Percentiles rank a stretch among this genome's conserved stretches.
phyloP scores from a whole-genome alignment of 768 basidiomycete genomes.

The Auriculariales sp. region DNA sequence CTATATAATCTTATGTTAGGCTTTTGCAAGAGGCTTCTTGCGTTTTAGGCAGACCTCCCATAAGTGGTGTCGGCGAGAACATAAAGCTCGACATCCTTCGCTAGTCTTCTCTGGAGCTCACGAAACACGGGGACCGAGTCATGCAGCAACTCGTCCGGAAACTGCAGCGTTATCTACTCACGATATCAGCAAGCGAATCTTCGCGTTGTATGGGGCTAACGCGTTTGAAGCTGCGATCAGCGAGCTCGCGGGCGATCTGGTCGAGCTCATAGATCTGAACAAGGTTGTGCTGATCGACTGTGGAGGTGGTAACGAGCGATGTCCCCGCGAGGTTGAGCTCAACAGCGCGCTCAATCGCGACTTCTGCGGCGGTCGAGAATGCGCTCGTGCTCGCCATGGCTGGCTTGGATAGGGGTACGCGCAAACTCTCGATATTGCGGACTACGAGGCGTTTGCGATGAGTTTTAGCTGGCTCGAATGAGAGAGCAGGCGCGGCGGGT shows the following conservation, averaged over 20 bases:
- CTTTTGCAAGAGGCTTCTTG: neutral
- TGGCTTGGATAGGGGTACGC: too few relatives aligned
- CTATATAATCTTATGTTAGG: slow-evolving; percentile 23
- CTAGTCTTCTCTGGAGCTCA: slow-evolving; percentile 37
- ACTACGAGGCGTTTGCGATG: too few relatives aligned
- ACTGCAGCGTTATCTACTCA: slow-evolving; percentile 73
- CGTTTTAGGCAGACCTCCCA: slow-evolving; percentile 50
- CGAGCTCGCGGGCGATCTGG: slow-evolving; percentile 53
- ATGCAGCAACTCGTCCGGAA: slow-evolving; percentile 83
- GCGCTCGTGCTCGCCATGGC: slow-evolving; percentile 9
- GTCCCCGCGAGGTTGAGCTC: slow-evolving; percentile 28
- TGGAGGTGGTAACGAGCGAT: slow-evolving; percentile 16
- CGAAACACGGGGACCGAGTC: slow-evolving; percentile 78
- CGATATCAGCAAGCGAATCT: neutral
- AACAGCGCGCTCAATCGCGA: slow-evolving; percentile 43
- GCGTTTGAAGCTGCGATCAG: slow-evolving; percentile 49
- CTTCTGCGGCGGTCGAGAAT: slow-evolving; percentile 47
- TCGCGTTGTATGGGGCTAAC: slow-evolving; percentile 21
- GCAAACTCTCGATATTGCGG: too few relatives aligned
- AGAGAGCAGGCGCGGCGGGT: too few relatives aligned
- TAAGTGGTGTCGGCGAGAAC: slow-evolving; percentile 97
- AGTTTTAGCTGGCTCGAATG: too few relatives aligned
- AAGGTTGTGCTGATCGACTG: slow-evolving; percentile 14
- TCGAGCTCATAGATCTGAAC: slow-evolving; percentile 44
- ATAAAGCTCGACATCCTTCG: slow-evolving; percentile 45